phyloP scores from a whole-genome alignment of 169 alveolate species.

The Cardiosporidium cionae region DNA sequence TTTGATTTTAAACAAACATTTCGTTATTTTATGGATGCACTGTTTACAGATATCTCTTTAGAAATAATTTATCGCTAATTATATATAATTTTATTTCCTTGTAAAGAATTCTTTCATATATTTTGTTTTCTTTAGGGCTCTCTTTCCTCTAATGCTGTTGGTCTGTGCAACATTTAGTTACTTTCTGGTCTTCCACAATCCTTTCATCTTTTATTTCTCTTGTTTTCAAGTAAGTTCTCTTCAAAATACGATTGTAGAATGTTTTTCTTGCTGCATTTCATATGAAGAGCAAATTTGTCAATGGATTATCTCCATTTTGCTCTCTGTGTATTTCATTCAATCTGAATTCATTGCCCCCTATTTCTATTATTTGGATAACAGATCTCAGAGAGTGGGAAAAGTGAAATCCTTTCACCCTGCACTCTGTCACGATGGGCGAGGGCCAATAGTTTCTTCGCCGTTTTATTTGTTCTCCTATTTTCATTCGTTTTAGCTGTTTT shows the following conservation, averaged over 20 bases:
- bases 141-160: conserved; percentile 8
- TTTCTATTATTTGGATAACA: background rate
- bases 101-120: conserved; percentile 25
- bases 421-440: conserved; percentile 43
- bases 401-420: conserved; percentile 19
- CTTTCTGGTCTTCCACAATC: conserved; percentile 21
- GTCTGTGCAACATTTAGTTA: conserved; percentile 7
- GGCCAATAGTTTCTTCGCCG: conserved; percentile 23
- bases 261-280: too few relatives aligned
- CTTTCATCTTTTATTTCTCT: conserved; percentile 20
- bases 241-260: too few relatives aligned
- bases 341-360: too few relatives aligned
- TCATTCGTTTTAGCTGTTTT: conserved; percentile 27
- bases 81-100: conserved; percentile 31
- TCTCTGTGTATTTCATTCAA: background rate
- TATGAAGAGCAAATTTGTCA: too few relatives aligned
- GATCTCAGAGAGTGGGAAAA: conserved; percentile 2
- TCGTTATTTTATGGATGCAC: too few relatives aligned
- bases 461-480: conserved; percentile 20
- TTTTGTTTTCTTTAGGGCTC: conserved; percentile 4
- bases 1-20: too few relatives aligned
- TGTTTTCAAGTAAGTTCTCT: conserved; percentile 8
- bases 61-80: conserved; percentile 5
- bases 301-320: too few relatives aligned
- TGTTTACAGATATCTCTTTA: too few relatives aligned